These are phyloP conservation scores for Acacia pycnantha DNA, from an alignment of 331 rosid species.

Conservation along the genomic window DNA sequence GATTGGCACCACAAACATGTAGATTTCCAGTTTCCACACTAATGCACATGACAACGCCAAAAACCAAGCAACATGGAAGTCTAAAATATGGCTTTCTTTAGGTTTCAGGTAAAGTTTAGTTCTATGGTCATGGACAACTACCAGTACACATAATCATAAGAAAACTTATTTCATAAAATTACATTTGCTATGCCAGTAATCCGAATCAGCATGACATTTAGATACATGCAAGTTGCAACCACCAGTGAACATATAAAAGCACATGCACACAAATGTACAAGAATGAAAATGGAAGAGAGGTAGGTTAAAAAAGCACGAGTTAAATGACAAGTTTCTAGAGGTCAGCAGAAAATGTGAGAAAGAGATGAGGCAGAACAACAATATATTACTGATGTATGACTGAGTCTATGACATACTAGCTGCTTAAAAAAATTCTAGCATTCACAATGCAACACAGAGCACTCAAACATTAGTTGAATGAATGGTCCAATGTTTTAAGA, in stretches of 20 bases:
- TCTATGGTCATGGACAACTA: conserved; percentile 11
- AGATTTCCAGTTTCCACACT: not conserved
- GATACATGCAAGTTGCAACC: conserved; percentile 3
- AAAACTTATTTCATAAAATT: conserved; percentile 24
- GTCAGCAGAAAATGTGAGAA: conserved; percentile 18
- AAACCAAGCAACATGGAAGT: conserved; percentile 2
- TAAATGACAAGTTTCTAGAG: not conserved
- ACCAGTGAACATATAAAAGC: not conserved
- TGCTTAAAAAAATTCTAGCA: not conserved
- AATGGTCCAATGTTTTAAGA: conserved; percentile 3
- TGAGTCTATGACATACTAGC: not conserved
- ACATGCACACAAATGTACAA: not conserved
- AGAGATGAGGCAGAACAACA: conserved; percentile 3
- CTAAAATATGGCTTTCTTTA: conserved; percentile 12
- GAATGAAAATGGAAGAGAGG: not conserved
- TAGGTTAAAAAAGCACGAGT: not conserved
- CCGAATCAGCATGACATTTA: not conserved
- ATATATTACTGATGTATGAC: not conserved
- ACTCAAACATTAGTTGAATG: conserved; percentile 9
- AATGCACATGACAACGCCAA: not conserved
- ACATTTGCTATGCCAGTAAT: not conserved
- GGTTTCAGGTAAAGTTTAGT: conserved; percentile 6
- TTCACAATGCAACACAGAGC: too few relatives aligned
- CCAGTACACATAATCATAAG: not conserved
- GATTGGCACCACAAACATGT: conserved; percentile 1